These are phyloP conservation scores for Abrus precatorius DNA, from an alignment of 306 rosid species.

Conservation along the genomic window DNA sequence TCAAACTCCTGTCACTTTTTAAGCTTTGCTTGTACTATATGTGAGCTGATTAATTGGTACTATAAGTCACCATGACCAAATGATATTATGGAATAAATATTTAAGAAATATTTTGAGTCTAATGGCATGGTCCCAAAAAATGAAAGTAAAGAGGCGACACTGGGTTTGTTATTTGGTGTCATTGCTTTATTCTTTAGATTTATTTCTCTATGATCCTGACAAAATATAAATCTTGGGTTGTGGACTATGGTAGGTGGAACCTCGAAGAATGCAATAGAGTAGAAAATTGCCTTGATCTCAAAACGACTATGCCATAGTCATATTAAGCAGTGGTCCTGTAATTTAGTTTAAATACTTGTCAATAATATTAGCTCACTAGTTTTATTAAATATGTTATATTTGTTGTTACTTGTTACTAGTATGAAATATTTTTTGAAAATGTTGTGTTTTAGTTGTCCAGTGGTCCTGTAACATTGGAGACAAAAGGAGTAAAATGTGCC, in stretches of 20 bases:
- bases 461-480: constrained; percentile 50
- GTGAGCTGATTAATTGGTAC: too few relatives aligned
- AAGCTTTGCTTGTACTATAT: too few relatives aligned
- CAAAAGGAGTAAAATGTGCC: constrained; percentile 28
- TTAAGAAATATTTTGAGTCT: background rate
- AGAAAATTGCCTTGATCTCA: constrained; percentile 14
- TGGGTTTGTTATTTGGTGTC: constrained; percentile 1
- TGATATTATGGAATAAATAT: constrained; percentile 5
- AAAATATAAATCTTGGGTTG: constrained; percentile 28
- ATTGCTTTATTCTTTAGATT: background rate
- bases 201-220: background rate
- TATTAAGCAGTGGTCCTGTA: too few relatives aligned
- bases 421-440: constrained; percentile 10
- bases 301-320: too few relatives aligned
- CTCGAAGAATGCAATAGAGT: constrained; percentile 6
- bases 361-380: constrained; percentile 1
- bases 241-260: constrained; percentile 11
- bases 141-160: constrained; percentile 11
- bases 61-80: too few relatives aligned
- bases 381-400: background rate
- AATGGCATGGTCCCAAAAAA: constrained; percentile 38
- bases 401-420: background rate
- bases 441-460: constrained; percentile 1
- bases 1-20: too few relatives aligned
- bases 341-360: background rate